Evolutionary conservation across 495 filamentous ascomycete genomes (phyloP), one percentile per base, ranked within the genome.

Genomic region (Penicillium cinerascens): DNA sequence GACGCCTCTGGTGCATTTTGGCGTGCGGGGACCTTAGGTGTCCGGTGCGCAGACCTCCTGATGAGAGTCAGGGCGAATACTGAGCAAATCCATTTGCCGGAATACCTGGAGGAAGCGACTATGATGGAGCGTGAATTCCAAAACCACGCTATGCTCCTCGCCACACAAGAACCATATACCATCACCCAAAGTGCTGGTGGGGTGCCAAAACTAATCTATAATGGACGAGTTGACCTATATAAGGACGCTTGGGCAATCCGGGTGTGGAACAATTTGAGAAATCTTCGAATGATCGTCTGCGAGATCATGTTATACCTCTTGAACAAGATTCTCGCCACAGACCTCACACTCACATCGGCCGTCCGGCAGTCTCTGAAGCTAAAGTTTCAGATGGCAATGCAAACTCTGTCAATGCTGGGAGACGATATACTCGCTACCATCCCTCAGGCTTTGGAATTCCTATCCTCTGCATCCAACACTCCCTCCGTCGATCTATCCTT

Each of bases 401-500:
- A 63, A 1, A 65, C 63, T 17, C 59, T 78, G 46, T 58, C 62
- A 17, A 54, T 48, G 17, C 56, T 76, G 23, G 57, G 69, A 26
- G 58, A 71, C 10, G 75, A 75, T 48, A 72, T 81, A 20, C 52
- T 73, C 23, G 73, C 71, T 35, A 79, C 67, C 43, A 65, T 81
- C 1, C 78, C 80, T 6, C 75, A 78, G 44, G 61, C 35, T 21
- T 27, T 67, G 10, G 66, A 51, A n/a, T 49, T 55, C 37, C 13
- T 67, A 35, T 55, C 54, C 3, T 42, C 41, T n/a, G 23, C 36
- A 23, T 49, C 56, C 51, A 38, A 44, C 20, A 11, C 35, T 15
- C 38, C 35, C 17, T 29, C 36, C 10, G 15, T 51, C 23, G 51
- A 52, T 49, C 21, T 40, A 9, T 49, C 53, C 2, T 21, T 49